Percentiles rank a stretch among this genome's conserved stretches.
These are phyloP conservation scores for Rubus parviflorus DNA, from an alignment of 306 rosid species.

Conservation along the genomic window DNA sequence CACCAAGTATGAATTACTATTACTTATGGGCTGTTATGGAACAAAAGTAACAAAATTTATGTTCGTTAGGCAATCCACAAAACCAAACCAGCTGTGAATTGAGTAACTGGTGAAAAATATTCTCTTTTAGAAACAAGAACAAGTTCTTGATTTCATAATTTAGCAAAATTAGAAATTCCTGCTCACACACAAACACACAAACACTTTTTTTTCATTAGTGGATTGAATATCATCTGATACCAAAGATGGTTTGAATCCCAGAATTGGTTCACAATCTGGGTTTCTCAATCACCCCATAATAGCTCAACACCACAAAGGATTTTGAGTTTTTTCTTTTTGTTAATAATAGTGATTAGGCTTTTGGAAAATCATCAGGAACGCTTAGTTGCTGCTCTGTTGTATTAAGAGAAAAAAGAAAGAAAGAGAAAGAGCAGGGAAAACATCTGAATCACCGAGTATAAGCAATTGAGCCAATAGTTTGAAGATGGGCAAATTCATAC, in stretches of 20 bases:
- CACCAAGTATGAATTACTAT: background rate
- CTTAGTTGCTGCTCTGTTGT: background rate
- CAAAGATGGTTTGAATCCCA: background rate
- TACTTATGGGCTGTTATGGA: no score
- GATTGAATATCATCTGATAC: background rate
- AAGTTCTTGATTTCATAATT: background rate
- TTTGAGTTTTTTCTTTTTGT: no score
- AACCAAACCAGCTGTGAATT: background rate
- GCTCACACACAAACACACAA: background rate
- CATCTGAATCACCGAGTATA: background rate
- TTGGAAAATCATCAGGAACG: background rate
- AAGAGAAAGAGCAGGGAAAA: background rate
- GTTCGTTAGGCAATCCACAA: slow-evolving; percentile 5
- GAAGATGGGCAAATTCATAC: background rate
- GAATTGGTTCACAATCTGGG: background rate
- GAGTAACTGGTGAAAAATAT: background rate
- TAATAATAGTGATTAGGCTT: background rate
- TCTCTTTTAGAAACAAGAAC: background rate
- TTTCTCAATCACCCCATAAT: background rate
- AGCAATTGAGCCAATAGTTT: background rate
- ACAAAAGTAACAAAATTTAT: background rate
- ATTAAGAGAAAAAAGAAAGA: background rate
- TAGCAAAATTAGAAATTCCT: background rate
- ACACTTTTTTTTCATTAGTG: no score
- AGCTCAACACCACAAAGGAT: background rate